Conservation (phyloP, 2,329 filamentous ascomycete genomes). For the Endoconidiophora laricicola region DNA sequence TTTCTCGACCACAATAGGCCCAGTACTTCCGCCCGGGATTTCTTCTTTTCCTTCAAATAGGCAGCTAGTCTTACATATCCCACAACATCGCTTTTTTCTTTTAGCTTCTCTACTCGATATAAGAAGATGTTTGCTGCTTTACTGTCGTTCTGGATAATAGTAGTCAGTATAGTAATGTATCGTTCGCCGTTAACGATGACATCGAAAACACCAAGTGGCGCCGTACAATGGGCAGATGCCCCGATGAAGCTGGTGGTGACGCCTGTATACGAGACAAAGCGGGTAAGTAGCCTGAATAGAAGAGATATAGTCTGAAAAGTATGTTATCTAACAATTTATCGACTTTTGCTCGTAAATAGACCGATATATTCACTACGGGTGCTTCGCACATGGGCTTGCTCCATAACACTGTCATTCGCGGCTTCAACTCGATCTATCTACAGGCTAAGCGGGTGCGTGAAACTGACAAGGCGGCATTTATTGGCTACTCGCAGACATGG, state of each 20-base stretch:
- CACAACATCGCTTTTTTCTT: background rate
- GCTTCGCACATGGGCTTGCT: slow-evolving; percentile 45
- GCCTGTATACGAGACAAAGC: slow-evolving; percentile 34
- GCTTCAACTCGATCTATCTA: slow-evolving; percentile 46
- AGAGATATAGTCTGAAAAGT: background rate
- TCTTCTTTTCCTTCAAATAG: too few species aligned
- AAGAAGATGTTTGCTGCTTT: slow-evolving; percentile 15
- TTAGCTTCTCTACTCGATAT: background rate
- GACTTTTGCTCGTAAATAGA: slow-evolving; percentile 20
- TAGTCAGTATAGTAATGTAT: slow-evolving; percentile 17
- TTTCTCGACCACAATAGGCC: too few species aligned
- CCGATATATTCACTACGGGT: slow-evolving; percentile 40
- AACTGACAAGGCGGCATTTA: slow-evolving; percentile 37
- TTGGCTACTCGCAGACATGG: slow-evolving; percentile 41
- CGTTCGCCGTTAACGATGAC: slow-evolving; percentile 23
- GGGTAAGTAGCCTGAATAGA: slow-evolving; percentile 21
- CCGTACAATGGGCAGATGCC: slow-evolving; percentile 32
- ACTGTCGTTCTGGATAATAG: slow-evolving; percentile 18
- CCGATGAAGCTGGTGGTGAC: slow-evolving; percentile 38
- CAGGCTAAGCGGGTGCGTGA: slow-evolving; percentile 37
- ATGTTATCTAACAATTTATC: background rate
- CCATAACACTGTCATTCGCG: slow-evolving; percentile 46
- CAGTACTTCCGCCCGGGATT: too few species aligned
- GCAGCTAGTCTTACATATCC: too few species aligned
- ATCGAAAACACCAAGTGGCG: slow-evolving; percentile 19